Conservation (phyloP, 345 rosid species). For the Eucalyptus pauciflora region DNA sequence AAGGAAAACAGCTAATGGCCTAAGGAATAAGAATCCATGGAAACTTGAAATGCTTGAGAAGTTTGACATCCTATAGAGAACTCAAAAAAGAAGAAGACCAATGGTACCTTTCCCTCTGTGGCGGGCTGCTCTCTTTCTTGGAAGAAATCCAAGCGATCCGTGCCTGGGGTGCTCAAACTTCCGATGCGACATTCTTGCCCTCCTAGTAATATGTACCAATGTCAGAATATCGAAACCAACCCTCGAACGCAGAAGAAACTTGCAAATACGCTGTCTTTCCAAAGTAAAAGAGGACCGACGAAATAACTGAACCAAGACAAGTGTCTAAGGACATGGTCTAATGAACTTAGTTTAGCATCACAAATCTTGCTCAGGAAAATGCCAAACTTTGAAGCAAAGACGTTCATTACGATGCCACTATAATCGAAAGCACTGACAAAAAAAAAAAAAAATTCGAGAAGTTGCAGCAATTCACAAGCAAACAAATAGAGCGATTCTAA, state of each 20-base stretch:
- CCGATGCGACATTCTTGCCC: neutral
- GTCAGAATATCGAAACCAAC: neutral
- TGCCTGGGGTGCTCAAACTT: conserved; percentile 23
- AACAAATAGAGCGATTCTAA: neutral
- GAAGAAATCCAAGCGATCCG: conserved; percentile 30
- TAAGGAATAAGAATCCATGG: neutral
- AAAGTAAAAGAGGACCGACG: neutral
- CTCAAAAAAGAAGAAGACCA: neutral
- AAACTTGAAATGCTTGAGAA: neutral
- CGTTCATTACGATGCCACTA: neutral
- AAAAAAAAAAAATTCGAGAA: neutral
- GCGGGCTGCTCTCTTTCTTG: neutral
- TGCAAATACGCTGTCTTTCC: neutral
- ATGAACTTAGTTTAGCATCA: neutral
- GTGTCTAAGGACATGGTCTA: neutral
- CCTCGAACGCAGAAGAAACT: neutral
- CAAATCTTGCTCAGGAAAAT: neutral
- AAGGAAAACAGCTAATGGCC: neutral
- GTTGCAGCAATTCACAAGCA: neutral
- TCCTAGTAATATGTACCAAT: neutral
- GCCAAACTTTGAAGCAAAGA: neutral
- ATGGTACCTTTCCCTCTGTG: neutral
- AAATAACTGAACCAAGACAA: neutral
- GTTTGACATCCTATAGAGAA: neutral
- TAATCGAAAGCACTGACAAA: neutral